Base-by-base conservation (phyloP, 108 stramenopile species). In the Conticribra weissflogii region DNA sequence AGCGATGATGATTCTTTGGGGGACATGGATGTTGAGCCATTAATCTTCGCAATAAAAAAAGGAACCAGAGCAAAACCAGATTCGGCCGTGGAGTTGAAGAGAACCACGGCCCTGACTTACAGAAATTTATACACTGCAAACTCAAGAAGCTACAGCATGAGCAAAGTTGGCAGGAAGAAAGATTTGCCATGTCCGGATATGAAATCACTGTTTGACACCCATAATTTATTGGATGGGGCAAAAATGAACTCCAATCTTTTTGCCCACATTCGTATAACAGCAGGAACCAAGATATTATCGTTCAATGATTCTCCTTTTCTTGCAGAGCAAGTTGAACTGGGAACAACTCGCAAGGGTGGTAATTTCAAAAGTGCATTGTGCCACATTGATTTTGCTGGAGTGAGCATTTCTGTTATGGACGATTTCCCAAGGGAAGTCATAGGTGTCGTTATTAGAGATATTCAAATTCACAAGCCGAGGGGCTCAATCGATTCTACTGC, bases 241-340 rank as follows among this genome's bases (percentile, higher is more conserved):
- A 41, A 41, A 41, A 41, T 18, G 17, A 19, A 34, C 3, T 54
- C 33, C 12, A 59, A 0, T 17, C 50, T 68, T 16, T 59, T 32
- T 23, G 48, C 48, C 22, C 61, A 72, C 54, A 19, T 63, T 1
- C 45, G 75, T 21, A 76, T 76, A 18, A 33, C 54, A 12, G 68
- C 48, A 16, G 75, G 75, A 4, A 63, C 75, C 36, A 66, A 70
- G 29, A 63, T 76, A 54, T 17, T 76, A 0, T 71, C 75, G 1
- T 70, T 76, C 28, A 71, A 31, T 63, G 75, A 76, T 31, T 76
- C 75, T 17, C 36, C 34, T 27, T 76, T 15, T 3, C 7, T 69
- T 1, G 46, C 50, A 19, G 19, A 63, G 15, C 61, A 62, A 56
- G 61, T 67, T n/a, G 62, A 63, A 54, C 9, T 24, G 28, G 74